Conservation (phyloP, 2,329 filamentous ascomycete species). For the Pyrenochaeta sp. region DNA sequence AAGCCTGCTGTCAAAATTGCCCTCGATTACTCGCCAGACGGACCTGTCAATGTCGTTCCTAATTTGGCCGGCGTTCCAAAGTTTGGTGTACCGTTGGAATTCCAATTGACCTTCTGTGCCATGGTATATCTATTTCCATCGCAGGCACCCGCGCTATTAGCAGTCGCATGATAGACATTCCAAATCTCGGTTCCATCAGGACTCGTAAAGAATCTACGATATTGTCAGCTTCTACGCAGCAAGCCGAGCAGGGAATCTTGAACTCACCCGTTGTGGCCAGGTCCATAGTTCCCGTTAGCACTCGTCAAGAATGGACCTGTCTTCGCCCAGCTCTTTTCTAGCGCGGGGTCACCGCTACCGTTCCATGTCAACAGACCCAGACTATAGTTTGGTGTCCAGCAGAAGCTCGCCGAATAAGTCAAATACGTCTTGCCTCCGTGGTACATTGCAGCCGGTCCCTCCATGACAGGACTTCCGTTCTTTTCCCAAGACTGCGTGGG, state of each 20-base stretch:
- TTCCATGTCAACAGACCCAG: constrained; percentile 64
- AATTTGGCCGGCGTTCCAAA: constrained; percentile 53
- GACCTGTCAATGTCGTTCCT: constrained; percentile 42
- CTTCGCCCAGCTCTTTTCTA: constrained; percentile 59
- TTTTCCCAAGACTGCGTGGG: constrained; percentile 62
- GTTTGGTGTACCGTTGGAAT: constrained; percentile 60
- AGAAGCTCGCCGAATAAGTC: constrained; percentile 63
- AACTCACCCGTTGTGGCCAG: constrained; percentile 60
- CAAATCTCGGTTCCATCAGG: constrained; percentile 63
- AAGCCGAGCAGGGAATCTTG: background rate
- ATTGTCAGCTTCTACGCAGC: constrained; percentile 1
- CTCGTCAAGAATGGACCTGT: constrained; percentile 60
- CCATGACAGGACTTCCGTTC: constrained; percentile 60
- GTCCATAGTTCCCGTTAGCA: constrained; percentile 65
- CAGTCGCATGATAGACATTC: constrained; percentile 65
- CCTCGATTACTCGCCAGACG: constrained; percentile 41
- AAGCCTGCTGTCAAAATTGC: background rate
- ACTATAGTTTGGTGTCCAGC: constrained; percentile 63
- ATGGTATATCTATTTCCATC: constrained; percentile 63
- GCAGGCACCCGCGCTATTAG: constrained; percentile 58
- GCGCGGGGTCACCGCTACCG: constrained; percentile 56
- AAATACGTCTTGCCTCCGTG: constrained; percentile 61
- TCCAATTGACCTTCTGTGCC: constrained; percentile 60
- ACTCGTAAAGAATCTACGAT: constrained; percentile 61
- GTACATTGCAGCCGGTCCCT: constrained; percentile 63